Percentiles rank a stretch among this genome's conserved stretches.
Evolutionary conservation across 352 stramenopile genomes (phyloP).

Genomic region (Globisporangium alternatum): DNA sequence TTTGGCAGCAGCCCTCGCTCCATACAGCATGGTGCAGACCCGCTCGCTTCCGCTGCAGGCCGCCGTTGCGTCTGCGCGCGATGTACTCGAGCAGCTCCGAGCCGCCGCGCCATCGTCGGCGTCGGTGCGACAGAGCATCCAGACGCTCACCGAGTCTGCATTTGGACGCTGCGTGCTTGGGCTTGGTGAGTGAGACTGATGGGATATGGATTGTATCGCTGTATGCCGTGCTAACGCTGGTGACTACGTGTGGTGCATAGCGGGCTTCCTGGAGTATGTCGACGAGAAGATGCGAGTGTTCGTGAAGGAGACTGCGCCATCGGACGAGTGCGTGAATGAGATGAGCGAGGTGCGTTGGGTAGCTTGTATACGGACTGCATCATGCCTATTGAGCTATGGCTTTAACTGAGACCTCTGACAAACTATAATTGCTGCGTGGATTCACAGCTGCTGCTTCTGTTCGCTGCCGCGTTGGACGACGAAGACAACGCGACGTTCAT

Average conservation of each 20-base stretch:
- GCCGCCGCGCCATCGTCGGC: not conserved
- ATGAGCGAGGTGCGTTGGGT: conserved; percentile 40
- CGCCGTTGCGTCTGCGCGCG: conserved; percentile 20
- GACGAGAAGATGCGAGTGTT: conserved; percentile 51
- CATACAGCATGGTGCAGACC: conserved; percentile 12
- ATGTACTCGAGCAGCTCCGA: conserved; percentile 2
- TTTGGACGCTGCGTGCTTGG: conserved; percentile 77
- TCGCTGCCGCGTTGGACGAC: conserved; percentile 60
- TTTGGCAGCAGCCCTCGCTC: not conserved
- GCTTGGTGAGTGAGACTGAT: conserved; percentile 36
- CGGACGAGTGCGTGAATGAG: conserved; percentile 29
- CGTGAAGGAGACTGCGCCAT: conserved; percentile 21
- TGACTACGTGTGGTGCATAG: conserved; percentile 22
- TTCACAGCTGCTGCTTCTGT: conserved; percentile 36
- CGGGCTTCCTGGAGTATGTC: conserved; percentile 59
- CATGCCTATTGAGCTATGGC: too few species aligned
- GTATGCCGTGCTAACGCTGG: not conserved
- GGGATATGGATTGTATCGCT: not conserved
- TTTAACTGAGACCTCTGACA: too few species aligned
- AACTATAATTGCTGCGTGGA: not conserved
- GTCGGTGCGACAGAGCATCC: conserved; percentile 18
- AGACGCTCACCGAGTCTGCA: conserved; percentile 26
- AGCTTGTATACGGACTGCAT: not conserved
- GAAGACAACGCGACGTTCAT: conserved; percentile 82
- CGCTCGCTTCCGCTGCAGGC: conserved; percentile 12